These are phyloP conservation scores for Ganoderma multipileum DNA, from an alignment of 1,284 basidiomycete genomes.

Conservation along the genomic window DNA sequence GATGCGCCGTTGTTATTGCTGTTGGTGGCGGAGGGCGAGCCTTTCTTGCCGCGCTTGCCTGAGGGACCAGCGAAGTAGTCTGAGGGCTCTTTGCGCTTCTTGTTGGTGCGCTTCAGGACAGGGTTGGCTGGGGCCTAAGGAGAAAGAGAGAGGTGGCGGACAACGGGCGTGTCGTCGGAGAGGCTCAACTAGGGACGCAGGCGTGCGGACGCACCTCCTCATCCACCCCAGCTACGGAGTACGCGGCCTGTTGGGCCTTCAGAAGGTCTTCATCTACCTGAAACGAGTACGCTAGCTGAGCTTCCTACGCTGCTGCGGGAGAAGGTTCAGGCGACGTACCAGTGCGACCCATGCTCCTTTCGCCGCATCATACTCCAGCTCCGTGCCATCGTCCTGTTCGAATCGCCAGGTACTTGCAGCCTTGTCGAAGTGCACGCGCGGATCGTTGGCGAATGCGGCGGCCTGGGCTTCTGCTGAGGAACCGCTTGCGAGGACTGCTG, in stretches of 20 bases:
- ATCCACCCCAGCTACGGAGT: conserved; percentile 89
- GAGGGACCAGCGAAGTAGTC: conserved; percentile 61
- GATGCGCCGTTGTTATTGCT: conserved; percentile 9
- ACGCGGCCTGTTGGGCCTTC: conserved; percentile 90
- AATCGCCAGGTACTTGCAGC: conserved; percentile 83
- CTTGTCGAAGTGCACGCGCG: conserved; percentile 82
- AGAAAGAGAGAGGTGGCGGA: conserved; percentile 23
- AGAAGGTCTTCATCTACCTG: conserved; percentile 85
- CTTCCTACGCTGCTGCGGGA: neutral
- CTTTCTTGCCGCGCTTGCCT: conserved; percentile 70
- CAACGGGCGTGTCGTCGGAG: conserved; percentile 27
- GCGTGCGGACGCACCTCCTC: conserved; percentile 73
- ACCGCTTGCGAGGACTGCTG: conserved; percentile 52
- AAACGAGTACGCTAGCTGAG: neutral
- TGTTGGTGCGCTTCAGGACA: conserved; percentile 78
- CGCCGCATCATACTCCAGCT: conserved; percentile 85
- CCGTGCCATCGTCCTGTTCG: conserved; percentile 88
- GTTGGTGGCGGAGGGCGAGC: conserved; percentile 45
- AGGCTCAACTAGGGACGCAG: neutral
- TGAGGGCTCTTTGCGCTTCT: conserved; percentile 82
- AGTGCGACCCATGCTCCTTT: conserved; percentile 85
- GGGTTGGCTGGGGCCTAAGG: conserved; percentile 83
- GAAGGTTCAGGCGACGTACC: conserved; percentile 55
- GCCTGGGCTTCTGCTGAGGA: conserved; percentile 62
- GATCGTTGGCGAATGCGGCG: conserved; percentile 77